These are phyloP conservation scores for Vigna mungo DNA, from an alignment of 306 rosid species.

Conservation along the genomic window DNA sequence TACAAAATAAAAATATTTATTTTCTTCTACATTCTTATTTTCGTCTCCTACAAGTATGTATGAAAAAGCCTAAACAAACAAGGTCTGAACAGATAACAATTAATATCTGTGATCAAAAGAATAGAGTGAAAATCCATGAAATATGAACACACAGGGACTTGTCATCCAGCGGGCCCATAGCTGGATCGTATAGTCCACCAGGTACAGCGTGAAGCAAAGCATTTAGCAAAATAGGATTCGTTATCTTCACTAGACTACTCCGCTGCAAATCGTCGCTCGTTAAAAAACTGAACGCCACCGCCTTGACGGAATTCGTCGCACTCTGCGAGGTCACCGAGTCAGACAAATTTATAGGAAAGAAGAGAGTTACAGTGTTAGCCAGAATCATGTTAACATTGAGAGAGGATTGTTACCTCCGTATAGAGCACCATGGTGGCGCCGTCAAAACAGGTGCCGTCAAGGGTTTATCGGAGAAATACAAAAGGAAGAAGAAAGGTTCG, in stretches of 20 bases:
- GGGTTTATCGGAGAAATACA: background rate
- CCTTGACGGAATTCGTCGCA: constrained; percentile 63
- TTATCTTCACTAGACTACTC: constrained; percentile 65
- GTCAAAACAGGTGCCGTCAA: background rate
- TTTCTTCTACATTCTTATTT: no score
- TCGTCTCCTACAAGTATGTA: no score
- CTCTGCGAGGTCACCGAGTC: constrained; percentile 49
- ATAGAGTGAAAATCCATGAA: background rate
- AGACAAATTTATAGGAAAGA: background rate
- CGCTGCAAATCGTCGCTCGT: constrained; percentile 62
- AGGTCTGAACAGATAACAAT: no score
- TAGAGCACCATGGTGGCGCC: constrained; percentile 6
- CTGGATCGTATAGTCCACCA: constrained; percentile 84
- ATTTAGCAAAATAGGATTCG: constrained; percentile 53
- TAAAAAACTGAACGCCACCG: constrained; percentile 70
- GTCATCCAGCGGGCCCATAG: constrained; percentile 75
- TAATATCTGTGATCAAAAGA: no score
- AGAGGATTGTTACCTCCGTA: background rate
- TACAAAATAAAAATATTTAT: no score
- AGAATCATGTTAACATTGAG: background rate
- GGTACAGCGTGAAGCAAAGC: constrained; percentile 52
- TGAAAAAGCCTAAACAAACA: no score
- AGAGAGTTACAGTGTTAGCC: background rate
- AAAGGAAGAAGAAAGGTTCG: background rate
- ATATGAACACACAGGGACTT: constrained; percentile 51